phyloP scores from a whole-genome alignment of 805 yeast genomes.

The Pichia californica region DNA sequence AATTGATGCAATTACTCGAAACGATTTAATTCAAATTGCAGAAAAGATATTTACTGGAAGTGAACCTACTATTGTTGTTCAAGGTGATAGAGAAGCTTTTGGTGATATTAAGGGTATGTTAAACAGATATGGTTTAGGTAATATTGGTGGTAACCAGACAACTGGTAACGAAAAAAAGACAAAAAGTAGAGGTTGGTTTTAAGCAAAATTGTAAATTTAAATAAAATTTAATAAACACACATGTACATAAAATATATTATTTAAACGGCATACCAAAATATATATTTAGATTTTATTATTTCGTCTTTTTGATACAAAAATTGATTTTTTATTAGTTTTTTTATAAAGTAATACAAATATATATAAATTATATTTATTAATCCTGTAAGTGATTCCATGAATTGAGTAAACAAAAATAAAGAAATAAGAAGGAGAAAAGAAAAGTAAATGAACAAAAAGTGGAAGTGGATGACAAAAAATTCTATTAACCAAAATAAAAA shows the following conservation, averaged over 20 bases:
- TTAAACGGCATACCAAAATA: no score
- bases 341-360: no score
- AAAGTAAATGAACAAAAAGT: no score
- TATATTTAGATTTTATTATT: background rate
- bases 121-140: conserved; percentile 68
- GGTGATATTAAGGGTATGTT: conserved; percentile 74
- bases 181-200: conserved; percentile 11
- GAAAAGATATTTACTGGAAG: conserved; percentile 66
- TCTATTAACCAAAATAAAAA: no score
- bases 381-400: no score
- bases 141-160: background rate
- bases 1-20: conserved; percentile 60
- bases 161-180: background rate
- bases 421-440: background rate
- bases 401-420: background rate
- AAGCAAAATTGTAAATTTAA: background rate
- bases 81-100: conserved; percentile 78
- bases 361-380: no score
- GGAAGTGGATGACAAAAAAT: no score
- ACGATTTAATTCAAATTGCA: conserved; percentile 71
- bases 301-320: no score
- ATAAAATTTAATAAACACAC: background rate
- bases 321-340: no score
- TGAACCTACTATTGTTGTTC: conserved; percentile 80
- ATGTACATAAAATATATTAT: background rate